Base-by-base conservation (phyloP, 164 flowering plant species). In the Tetrastigma voinierianum region DNA sequence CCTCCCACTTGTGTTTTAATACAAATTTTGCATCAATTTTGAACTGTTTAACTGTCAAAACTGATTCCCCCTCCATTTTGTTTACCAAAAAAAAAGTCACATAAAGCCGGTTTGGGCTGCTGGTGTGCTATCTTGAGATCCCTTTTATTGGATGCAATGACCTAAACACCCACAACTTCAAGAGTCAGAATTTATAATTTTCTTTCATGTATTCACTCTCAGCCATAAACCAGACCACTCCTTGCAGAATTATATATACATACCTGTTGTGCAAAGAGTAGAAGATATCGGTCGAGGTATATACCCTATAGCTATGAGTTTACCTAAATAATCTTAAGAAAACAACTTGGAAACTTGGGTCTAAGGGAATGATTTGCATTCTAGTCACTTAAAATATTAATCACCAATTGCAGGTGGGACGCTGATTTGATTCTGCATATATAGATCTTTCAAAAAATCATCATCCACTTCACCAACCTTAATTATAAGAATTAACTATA, bases 1-100 rank as follows among this genome's bases (percentile, higher is more conserved):
- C 45, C 62, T 46, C 51, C 69, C 74, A 74, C 70, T 76, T 74
- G 76, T 54, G 45, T 59, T 64, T 59, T 63, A 59, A 47, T 71
- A 44, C 59, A 46, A 45, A 17, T 48, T 32, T 57, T 65, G 24
- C 51, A 20, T 43, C 48, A 43, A 20, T 49, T 46, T 69, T 63
- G 45, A 71, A 71, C 74, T 24, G 62, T 62, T 62, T 62, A 62
- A 71, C 74, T 64, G 70, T 53, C 43, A 66, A 19, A 57, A 58
- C 74, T 68, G 76, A 74, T 72, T 75, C 74, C 66, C 40, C 70
- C 61, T 46, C 62, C 23, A 20, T 62, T 68, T 61, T 23, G 51
- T 47, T 59, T 49, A 25, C 47, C 24, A 54, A 47, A 25, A 19
- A 20, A 20, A 67, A 52, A 75, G 71, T 58, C 14, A 56, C 20